Evolutionary conservation across 1,284 basidiomycete species (phyloP), one percentile per base, ranked within the genome.

Genomic region (Cutaneotrichosporon sp.): DNA sequence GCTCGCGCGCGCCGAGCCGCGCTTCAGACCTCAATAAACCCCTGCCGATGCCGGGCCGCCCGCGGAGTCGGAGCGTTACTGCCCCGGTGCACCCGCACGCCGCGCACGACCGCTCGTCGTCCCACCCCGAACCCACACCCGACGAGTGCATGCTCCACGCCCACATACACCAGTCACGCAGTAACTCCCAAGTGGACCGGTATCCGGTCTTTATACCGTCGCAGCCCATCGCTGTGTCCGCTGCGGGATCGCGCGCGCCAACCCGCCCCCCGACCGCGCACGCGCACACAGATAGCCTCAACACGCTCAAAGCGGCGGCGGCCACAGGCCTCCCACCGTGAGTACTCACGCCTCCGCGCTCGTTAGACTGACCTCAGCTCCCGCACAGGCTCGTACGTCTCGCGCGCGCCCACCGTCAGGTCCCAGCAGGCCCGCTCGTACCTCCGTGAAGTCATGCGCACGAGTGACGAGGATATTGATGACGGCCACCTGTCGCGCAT

Each of bases 201-300:
- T 72, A 72, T 53, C 69, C 69, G 12, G 52, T 37, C 49, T 44
- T 70, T 22, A 20, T 38, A 3, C 26, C 18, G 15, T n/a, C 35
- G 30, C 30, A 45, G 18, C 43, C 43, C 9, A 12, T 30, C 26
- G 26, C 26, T 30, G 26, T 30, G n/a, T 30, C 7, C 26, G 26
- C 26, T 10, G 26, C 26, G 26, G 26, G 7, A 30, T 30, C 26
- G 26, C 26, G n/a, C 26, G 26, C 26, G 26, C 10, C 26, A n/a
- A n/a, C n/a, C 7, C 26, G 26, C 5, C 26, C 26, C 7, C 26
- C 26, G 26, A 30, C 26, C 7, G 26, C 26, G 26, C 26, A 30
- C 26, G 26, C 26, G 7, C 26, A 30, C 26, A 7, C 26, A 10
- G 26, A 30, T 30, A 30, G 26, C 26, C 26, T 30, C 7, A 30